Base-by-base conservation (phyloP, 768 basidiomycete species). In the Pleurotus giganteus region DNA sequence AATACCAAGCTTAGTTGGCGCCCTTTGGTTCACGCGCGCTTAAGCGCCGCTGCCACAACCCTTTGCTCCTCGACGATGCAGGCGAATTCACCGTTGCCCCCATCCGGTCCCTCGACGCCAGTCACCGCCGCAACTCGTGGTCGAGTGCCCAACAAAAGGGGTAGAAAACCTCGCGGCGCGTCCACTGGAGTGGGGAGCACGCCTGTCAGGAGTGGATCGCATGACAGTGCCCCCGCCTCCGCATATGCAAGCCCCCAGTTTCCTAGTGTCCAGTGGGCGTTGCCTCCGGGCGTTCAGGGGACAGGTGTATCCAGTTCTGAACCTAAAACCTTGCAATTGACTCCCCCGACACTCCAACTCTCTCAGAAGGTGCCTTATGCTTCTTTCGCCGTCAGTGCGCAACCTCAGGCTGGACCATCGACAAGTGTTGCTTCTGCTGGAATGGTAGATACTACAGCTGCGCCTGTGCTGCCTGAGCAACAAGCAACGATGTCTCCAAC, bases 151-250 rank as follows among this genome's bases (percentile, higher is more conserved):
- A 51, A 23, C 19, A 76, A 78, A 66, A 72, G 77, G 36, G 75
- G 78, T 54, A 68, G 74, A 41, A 82, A 82, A 63, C 78, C 80
- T 4, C 74, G 74, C 34, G 74, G 71, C 34, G 69, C 68, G 11
- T 58, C 66, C 19, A 63, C 63, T 11, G 46, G 64, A 27, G 67
- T 65, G 2, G 59, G 71, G 8, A 62, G 60, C 3, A 68, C 69
- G 32, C 69, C 76, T 11, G 56, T 68, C 26, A 66, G 59, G 9
- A 53, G 58, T 21, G 32, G 32, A 8, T 41, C 34, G 23, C 41
- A 12, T 55, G 61, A 36, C 55, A 60, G 31, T 61, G 39, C 34
- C 12, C 52, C 52, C 6, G 27, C 41, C 4, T n/a, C 42, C 24
- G 8, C n/a, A 19, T 44, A 61, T 42, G 43, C 58, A 15, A 52